These are phyloP conservation scores for Debaryomyces maramus DNA, from an alignment of 805 yeast species.

Conservation along the genomic window DNA sequence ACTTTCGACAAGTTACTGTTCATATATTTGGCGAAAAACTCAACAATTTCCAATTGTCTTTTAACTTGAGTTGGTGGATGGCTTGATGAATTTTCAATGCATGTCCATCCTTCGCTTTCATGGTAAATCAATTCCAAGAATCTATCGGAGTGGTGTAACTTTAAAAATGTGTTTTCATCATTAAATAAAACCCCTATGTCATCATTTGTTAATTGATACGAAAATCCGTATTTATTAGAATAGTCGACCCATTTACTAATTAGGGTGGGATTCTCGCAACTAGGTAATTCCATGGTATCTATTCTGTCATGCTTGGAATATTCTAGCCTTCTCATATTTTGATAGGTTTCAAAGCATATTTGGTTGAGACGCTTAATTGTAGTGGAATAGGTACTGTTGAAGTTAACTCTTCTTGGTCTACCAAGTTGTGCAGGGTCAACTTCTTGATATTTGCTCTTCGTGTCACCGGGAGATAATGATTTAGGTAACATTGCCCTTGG, in stretches of 20 bases:
- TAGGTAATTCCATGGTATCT: slow-evolving; percentile 39
- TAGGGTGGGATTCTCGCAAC: slow-evolving; percentile 60
- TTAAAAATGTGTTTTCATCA: slow-evolving; percentile 78
- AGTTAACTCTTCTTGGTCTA: slow-evolving; percentile 38
- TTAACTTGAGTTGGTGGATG: slow-evolving; percentile 51
- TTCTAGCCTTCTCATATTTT: slow-evolving; percentile 44
- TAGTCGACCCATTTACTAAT: slow-evolving; percentile 98
- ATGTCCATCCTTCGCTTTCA: slow-evolving; percentile 48
- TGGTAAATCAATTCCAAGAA: slow-evolving; percentile 59
- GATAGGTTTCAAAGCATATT: slow-evolving; percentile 36
- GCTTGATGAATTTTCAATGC: slow-evolving; percentile 42
- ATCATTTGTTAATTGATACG: slow-evolving; percentile 87
- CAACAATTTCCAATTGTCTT: slow-evolving; percentile 80
- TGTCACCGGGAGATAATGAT: slow-evolving; percentile 89
- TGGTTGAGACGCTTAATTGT: slow-evolving; percentile 40
- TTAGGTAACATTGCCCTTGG: slow-evolving; percentile 76
- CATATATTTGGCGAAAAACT: slow-evolving; percentile 90
- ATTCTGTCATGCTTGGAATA: slow-evolving; percentile 32
- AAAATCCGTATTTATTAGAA: slow-evolving; percentile 91
- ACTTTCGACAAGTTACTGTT: slow-evolving; percentile 82
- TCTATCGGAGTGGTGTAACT: slow-evolving; percentile 61
- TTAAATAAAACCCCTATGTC: slow-evolving; percentile 89
- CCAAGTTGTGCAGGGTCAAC: slow-evolving; percentile 43
- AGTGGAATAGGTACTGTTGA: slow-evolving; percentile 38
- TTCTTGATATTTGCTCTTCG: slow-evolving; percentile 82